These are phyloP conservation scores for Alternaria angustiovoidea DNA, from an alignment of 2,329 filamentous ascomycete species.

Conservation along the genomic window DNA sequence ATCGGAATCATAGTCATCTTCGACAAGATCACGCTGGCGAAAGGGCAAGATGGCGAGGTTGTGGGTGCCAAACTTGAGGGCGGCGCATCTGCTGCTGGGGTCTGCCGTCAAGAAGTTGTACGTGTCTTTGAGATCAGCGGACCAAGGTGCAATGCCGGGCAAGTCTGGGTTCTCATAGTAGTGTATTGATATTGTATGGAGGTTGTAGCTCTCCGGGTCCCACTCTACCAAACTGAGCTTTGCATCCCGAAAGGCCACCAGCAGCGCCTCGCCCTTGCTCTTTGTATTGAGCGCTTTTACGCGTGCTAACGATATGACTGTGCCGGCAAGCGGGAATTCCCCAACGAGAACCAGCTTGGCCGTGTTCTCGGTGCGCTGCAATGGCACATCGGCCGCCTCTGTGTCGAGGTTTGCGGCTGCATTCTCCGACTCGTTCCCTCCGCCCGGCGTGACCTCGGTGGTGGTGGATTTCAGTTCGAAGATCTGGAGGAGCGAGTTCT, in stretches of 20 bases:
- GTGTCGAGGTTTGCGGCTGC: constrained; percentile 58
- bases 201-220: constrained; percentile 80
- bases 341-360: constrained; percentile 84
- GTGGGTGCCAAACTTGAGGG: constrained; percentile 87
- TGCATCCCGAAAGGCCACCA: constrained; percentile 87
- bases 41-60: constrained; percentile 95
- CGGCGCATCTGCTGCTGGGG: constrained; percentile 89
- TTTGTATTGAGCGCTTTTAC: constrained; percentile 76
- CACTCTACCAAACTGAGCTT: constrained; percentile 94
- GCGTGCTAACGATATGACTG: constrained; percentile 80
- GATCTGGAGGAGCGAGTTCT: constrained; percentile 90
- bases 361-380: constrained; percentile 70
- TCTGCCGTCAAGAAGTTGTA: constrained; percentile 86
- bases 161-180: constrained; percentile 97
- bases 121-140: constrained; percentile 75
- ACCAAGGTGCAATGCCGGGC: constrained; percentile 78
- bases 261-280: constrained; percentile 81
- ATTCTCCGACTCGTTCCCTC: constrained; percentile 53
- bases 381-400: constrained; percentile 52
- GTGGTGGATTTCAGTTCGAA: constrained; percentile 76
- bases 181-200: constrained; percentile 93
- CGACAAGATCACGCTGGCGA: constrained; percentile 83
- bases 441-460: constrained; percentile 61
- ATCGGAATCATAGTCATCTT: constrained; percentile 89
- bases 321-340: constrained; percentile 85